Percentiles rank a stretch among this genome's conserved stretches.
Evolutionary conservation across 2,329 filamentous ascomycete genomes (phyloP).

Genomic region (Lasiodiplodia theobromae): DNA sequence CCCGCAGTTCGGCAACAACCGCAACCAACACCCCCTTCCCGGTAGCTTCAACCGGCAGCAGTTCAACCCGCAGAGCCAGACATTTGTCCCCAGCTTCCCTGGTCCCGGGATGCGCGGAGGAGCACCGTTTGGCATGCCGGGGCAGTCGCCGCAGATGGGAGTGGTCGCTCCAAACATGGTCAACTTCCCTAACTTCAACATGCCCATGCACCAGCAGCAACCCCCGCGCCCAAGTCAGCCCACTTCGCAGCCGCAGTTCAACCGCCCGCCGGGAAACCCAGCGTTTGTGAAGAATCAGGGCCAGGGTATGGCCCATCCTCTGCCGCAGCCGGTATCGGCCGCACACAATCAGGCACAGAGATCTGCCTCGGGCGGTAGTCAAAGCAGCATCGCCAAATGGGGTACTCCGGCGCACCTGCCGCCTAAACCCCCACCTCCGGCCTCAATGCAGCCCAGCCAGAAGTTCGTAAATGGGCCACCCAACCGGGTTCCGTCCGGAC

Average conservation of each 20-base stretch:
- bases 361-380: slow-evolving; percentile 39
- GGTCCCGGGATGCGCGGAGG: slow-evolving; percentile 33
- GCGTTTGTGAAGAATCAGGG: slow-evolving; percentile 34
- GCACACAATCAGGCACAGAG: slow-evolving; percentile 35
- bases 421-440: slow-evolving; percentile 60
- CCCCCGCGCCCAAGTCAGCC: slow-evolving; percentile 39
- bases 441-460: slow-evolving; percentile 40
- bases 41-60: slow-evolving; percentile 83
- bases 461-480: slow-evolving; percentile 37
- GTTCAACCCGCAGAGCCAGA: slow-evolving; percentile 94
- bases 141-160: slow-evolving; percentile 41
- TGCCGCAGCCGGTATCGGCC: slow-evolving; percentile 37
- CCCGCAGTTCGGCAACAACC: slow-evolving; percentile 68
- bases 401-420: slow-evolving; percentile 62
- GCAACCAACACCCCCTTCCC: slow-evolving; percentile 82
- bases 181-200: slow-evolving; percentile 35
- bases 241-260: slow-evolving; percentile 35
- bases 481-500: slow-evolving; percentile 6
- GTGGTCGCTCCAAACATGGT: slow-evolving; percentile 35
- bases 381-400: slow-evolving; percentile 63
- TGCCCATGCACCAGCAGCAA: slow-evolving; percentile 30
- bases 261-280: slow-evolving; percentile 39
- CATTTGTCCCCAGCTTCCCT: slow-evolving; percentile 75
- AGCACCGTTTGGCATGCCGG: slow-evolving; percentile 40
- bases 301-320: slow-evolving; percentile 30